Conservation (phyloP, 2,329 filamentous ascomycete genomes). For the Fusarium newnesense region DNA sequence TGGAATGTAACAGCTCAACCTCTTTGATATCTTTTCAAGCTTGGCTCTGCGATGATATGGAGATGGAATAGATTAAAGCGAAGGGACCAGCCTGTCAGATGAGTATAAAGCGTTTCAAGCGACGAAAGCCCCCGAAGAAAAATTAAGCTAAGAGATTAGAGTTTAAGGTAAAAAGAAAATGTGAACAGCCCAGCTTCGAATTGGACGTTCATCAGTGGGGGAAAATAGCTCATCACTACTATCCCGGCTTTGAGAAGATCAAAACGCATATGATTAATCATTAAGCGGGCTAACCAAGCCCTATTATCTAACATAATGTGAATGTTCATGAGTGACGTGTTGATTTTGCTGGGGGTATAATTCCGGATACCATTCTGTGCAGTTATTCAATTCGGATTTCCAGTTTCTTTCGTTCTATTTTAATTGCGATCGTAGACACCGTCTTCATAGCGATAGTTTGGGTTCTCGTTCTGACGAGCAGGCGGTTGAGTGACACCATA, state of each 20-base stretch:
- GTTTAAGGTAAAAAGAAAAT: neutral
- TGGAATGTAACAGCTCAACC: neutral
- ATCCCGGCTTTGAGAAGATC: neutral
- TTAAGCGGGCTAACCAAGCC: slow-evolving; percentile 21
- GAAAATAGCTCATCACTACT: neutral
- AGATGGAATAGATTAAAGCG: neutral
- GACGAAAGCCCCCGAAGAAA: neutral
- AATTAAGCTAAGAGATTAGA: neutral
- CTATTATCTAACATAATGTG: slow-evolving; percentile 19
- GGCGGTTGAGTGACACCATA: slow-evolving; percentile 22
- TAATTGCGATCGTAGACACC: slow-evolving; percentile 49
- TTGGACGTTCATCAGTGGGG: too few relatives aligned
- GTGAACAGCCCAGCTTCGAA: neutral
- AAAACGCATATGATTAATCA: slow-evolving; percentile 28
- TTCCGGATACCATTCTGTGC: slow-evolving; percentile 28
- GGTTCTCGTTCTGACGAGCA: slow-evolving; percentile 11
- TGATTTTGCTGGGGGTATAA: slow-evolving; percentile 11
- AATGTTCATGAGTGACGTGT: slow-evolving; percentile 19
- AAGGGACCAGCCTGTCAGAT: neutral
- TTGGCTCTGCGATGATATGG: neutral
- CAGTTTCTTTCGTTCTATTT: neutral
- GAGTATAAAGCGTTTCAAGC: neutral
- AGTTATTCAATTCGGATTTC: neutral
- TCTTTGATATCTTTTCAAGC: neutral
- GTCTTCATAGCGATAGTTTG: slow-evolving; percentile 51